Conservation (phyloP, 306 rosid genomes). For the Dalbergia oliveri region DNA sequence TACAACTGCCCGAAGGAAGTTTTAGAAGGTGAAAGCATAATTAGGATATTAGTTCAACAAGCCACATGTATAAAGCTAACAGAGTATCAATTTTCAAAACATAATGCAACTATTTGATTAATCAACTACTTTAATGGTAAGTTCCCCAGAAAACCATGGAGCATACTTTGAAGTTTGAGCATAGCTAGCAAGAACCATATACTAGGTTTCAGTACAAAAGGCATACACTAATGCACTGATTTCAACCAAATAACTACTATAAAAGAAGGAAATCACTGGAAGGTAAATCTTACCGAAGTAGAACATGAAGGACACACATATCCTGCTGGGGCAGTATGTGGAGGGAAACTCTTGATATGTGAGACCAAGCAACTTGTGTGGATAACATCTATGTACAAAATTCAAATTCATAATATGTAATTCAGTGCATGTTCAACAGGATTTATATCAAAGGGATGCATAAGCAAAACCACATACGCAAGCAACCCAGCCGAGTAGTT, state of each 20-base stretch:
- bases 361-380: constrained; percentile 93
- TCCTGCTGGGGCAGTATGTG: constrained; percentile 98
- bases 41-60: constrained; percentile 8
- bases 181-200: constrained; percentile 12
- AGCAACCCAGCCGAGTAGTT: constrained; percentile 94
- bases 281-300: constrained; percentile 71
- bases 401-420: constrained; percentile 40
- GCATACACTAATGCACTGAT: not conserved
- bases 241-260: constrained; percentile 21
- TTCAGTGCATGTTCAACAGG: constrained; percentile 35
- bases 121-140: constrained; percentile 19
- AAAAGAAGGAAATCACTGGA: constrained; percentile 39
- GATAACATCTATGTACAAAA: constrained; percentile 70
- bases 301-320: constrained; percentile 94
- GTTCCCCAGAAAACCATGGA: constrained; percentile 19
- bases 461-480: constrained; percentile 77
- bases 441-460: constrained; percentile 36
- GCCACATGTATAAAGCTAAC: constrained; percentile 16
- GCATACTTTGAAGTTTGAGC: constrained; percentile 34
- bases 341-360: constrained; percentile 93
- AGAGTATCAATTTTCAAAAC: constrained; percentile 26
- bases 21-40: constrained; percentile 38
- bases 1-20: constrained; percentile 24
- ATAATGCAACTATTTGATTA: constrained; percentile 11
- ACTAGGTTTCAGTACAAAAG: constrained; percentile 21